A percentile compares a stretch with the other conserved stretches of the same genome.
These are phyloP conservation scores for Ascochyta fabae DNA, from an alignment of 2,329 filamentous ascomycete genomes.

Conservation along the genomic window DNA sequence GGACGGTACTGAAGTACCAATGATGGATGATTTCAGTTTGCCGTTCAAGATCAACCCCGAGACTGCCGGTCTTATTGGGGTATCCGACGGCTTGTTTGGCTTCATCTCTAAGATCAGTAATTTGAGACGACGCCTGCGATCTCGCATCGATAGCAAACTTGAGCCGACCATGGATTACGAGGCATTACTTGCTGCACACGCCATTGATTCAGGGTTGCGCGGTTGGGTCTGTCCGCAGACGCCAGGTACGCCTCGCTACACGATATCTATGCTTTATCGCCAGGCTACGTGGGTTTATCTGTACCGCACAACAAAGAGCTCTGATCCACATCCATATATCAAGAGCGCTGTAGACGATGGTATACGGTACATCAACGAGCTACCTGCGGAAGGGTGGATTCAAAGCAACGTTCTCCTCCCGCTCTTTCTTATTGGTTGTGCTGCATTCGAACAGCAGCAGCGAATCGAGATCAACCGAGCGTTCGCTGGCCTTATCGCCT, in stretches of 20 bases:
- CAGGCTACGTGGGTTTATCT: conserved; percentile 70
- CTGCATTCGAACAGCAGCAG: conserved; percentile 63
- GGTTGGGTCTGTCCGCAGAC: conserved; percentile 72
- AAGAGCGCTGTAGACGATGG: conserved; percentile 65
- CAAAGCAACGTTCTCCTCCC: conserved; percentile 67
- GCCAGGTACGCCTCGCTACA: conserved; percentile 60
- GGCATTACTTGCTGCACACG: conserved; percentile 73
- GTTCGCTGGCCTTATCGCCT: conserved; percentile 62
- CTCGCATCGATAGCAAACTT: conserved; percentile 65
- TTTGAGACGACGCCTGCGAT: conserved; percentile 75
- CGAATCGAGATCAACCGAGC: conserved; percentile 61
- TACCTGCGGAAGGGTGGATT: conserved; percentile 62
- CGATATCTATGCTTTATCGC: conserved; percentile 65
- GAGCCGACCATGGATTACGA: conserved; percentile 77
- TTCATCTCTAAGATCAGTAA: conserved; percentile 80
- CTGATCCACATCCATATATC: conserved; percentile 62
- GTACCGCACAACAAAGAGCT: conserved; percentile 66
- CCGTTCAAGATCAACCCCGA: conserved; percentile 63
- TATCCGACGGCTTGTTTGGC: conserved; percentile 80
- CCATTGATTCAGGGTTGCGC: conserved; percentile 76
- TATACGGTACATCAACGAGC: conserved; percentile 60
- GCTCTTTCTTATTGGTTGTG: conserved; percentile 66
- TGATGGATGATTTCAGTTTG: conserved; percentile 60
- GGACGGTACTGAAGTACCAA: conserved; percentile 59
- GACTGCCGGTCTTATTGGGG: conserved; percentile 72